Percentiles rank a stretch among this genome's conserved stretches.
Conservation (phyloP, 139 green algal genomes). For the Coccomyxa sp. region DNA sequence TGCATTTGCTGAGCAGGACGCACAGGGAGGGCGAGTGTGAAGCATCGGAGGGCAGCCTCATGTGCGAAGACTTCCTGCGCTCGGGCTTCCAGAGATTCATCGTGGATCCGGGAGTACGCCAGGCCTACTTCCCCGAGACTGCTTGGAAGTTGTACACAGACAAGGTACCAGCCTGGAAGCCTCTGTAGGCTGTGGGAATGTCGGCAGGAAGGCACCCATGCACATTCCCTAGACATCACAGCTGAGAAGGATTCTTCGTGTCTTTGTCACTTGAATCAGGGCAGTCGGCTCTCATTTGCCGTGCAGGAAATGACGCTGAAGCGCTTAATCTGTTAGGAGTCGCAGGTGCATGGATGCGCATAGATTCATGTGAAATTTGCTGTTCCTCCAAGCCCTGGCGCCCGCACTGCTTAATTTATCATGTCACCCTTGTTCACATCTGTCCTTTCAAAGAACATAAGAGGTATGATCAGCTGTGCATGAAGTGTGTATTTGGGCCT, state of each 20-base stretch:
- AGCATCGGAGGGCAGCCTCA: conserved; percentile 49
- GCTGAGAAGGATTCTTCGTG: not conserved
- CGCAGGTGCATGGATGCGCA: too few species aligned
- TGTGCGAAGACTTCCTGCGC: conserved; percentile 47
- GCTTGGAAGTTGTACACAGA: conserved; percentile 12
- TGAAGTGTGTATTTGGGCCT: too few species aligned
- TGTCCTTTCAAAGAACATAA: too few species aligned
- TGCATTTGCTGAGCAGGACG: conserved; percentile 6
- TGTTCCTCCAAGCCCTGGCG: too few species aligned
- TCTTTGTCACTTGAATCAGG: not conserved
- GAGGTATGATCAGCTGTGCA: too few species aligned
- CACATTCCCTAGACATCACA: not conserved
- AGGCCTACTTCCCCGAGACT: conserved; percentile 21
- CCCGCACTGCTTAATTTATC: too few species aligned
- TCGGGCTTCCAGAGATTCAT: conserved; percentile 34
- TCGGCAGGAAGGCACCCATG: not conserved
- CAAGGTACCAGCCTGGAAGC: not conserved
- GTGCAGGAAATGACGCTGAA: too few species aligned
- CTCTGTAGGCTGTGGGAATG: not conserved
- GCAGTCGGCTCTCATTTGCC: too few species aligned
- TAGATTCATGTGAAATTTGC: too few species aligned
- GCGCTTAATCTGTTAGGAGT: too few species aligned
- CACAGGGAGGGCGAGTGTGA: conserved; percentile 36
- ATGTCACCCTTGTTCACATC: too few species aligned
- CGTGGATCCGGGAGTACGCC: conserved; percentile 48